These are phyloP conservation scores for Solanum peruvianum DNA, from an alignment of 257 asterid genomes.

Conservation along the genomic window DNA sequence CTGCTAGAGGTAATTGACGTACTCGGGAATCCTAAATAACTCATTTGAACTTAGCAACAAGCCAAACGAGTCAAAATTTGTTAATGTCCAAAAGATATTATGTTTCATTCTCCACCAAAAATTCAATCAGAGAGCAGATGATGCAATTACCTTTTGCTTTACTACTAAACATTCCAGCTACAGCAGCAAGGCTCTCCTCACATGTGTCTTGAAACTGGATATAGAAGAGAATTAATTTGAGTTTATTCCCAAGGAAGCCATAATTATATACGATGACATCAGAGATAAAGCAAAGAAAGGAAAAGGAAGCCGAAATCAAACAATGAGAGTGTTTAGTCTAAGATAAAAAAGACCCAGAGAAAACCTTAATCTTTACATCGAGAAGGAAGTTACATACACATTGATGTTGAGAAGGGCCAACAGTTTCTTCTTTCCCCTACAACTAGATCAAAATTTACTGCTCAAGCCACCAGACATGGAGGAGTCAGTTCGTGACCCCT, in stretches of 20 bases:
- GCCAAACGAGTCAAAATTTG: background rate
- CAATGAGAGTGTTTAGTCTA: background rate
- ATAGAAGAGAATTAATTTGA: conserved; percentile 2
- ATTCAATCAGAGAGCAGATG: conserved; percentile 1
- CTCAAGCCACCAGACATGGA: background rate
- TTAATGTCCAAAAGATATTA: background rate
- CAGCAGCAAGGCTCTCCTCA: conserved; percentile 98
- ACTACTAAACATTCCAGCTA: conserved; percentile 99
- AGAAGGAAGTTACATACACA: background rate
- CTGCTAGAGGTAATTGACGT: background rate
- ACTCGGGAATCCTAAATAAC: background rate
- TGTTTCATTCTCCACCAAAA: background rate
- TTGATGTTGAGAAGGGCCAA: background rate
- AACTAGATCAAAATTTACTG: background rate
- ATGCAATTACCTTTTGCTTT: conserved; percentile 78
- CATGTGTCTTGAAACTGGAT: conserved; percentile 82
- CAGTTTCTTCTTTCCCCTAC: background rate
- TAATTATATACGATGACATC: background rate
- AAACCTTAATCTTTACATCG: background rate
- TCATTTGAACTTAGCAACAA: background rate
- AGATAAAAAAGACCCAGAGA: background rate
- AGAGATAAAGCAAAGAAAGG: background rate
- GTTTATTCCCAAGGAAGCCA: background rate
- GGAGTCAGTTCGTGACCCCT: background rate
- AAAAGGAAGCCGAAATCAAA: background rate